Conservation (phyloP, 768 basidiomycete genomes). For the Lanmaoa pseudosensibilis region DNA sequence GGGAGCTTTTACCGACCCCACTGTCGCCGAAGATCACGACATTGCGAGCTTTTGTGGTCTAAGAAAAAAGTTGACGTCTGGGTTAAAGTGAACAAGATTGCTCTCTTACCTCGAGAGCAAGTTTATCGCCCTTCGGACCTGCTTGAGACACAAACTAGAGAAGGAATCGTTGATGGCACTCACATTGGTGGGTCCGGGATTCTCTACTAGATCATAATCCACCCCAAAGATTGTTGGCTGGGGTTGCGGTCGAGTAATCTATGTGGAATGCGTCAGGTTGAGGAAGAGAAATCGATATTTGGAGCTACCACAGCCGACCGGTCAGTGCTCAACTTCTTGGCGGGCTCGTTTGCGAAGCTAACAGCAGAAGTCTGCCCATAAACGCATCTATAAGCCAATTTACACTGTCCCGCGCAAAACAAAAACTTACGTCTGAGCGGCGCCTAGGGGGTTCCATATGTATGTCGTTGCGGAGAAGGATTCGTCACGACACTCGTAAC, state of each 20-base stretch:
- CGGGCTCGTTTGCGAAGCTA: not conserved
- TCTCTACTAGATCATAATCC: not conserved
- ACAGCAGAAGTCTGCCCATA: conserved; percentile 4
- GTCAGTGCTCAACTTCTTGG: not conserved
- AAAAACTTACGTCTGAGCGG: conserved; percentile 14
- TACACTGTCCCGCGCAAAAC: not conserved
- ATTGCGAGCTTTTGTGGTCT: conserved; percentile 26
- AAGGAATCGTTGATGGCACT: not conserved
- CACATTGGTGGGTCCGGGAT: not conserved
- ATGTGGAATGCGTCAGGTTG: not conserved
- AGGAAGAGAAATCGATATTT: not conserved
- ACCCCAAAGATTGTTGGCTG: conserved; percentile 15
- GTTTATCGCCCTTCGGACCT: not conserved
- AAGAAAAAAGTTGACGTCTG: not conserved
- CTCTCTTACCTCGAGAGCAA: conserved; percentile 11
- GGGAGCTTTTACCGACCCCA: conserved; percentile 44
- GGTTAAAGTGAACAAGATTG: not conserved
- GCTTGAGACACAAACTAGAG: not conserved
- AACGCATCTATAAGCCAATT: conserved; percentile 1
- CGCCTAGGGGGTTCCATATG: conserved; percentile 9
- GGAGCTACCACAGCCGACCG: conserved; percentile 5
- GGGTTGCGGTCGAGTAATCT: conserved; percentile 4
- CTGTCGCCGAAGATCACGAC: conserved; percentile 46
- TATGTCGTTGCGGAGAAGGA: not conserved
- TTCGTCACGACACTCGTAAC: not conserved